Conservation (phyloP, 306 rosid genomes). For the Medicago truncatula region DNA sequence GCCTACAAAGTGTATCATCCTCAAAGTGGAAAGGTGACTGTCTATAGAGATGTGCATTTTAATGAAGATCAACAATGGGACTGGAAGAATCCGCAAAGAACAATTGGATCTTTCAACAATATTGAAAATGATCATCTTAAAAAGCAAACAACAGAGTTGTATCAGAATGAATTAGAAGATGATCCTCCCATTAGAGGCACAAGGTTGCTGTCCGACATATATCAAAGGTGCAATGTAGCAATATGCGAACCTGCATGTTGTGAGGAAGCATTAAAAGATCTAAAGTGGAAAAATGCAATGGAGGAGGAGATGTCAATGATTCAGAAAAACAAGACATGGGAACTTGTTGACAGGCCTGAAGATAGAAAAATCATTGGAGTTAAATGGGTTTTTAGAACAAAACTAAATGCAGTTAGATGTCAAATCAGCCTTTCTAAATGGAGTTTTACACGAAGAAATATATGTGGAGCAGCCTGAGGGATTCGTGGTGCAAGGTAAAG, state of each 20-base stretch:
- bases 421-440: not conserved
- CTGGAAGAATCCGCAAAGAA: no score
- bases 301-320: not conserved
- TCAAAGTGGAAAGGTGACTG: not conserved
- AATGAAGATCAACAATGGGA: no score
- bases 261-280: not conserved
- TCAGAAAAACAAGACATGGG: conserved; percentile 1
- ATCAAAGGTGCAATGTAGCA: not conserved
- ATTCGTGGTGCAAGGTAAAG: not conserved
- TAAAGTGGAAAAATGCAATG: not conserved
- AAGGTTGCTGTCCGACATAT: not conserved
- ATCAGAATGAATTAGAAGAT: not conserved
- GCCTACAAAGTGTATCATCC: conserved; percentile 3
- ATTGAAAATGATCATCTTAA: not conserved
- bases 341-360: not conserved
- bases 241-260: not conserved
- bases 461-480: not conserved
- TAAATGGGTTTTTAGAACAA: not conserved
- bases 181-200: not conserved
- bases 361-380: not conserved
- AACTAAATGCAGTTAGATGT: not conserved
- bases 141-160: not conserved
- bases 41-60: not conserved
- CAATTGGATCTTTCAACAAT: no score
- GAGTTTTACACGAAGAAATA: not conserved